Evolutionary conservation across 768 basidiomycete genomes (phyloP), one percentile per base, ranked within the genome.

Genomic region (Megacollybia marginata): DNA sequence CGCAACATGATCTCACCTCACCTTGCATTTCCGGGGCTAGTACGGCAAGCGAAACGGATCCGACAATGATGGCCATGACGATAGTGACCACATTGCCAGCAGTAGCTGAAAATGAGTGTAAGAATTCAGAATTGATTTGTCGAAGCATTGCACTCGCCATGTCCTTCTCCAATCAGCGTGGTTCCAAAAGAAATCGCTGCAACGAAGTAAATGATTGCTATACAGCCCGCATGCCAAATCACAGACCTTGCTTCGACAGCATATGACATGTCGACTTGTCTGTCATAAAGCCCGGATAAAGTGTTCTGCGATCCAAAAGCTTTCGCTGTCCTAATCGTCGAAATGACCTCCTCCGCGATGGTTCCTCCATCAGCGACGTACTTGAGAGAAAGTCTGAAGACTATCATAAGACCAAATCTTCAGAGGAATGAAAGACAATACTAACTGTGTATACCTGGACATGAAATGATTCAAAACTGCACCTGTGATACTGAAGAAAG

Each of bases 291-390:
- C 4, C 56, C 54, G 2, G 79, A 58, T 42, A 98, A 71, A 33
- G 73, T 74, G 5, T 61, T 68, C 65, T 92, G 88, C 0, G 83
- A 85, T 40, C 91, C 91, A 57, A 98, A 98, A 0, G 94, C 93
- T 52, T 95, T 89, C 2, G 89, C 82, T 1, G 91, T 94, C 16
- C 93, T 83, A 51, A 97, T 71, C 40, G 88, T 87, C 0, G 89
- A 86, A 52, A 98, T 88, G 56, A 92, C 92, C 65, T 96, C 94
- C 65, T 98, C 94, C 0, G 92, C 93, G 12, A 96, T 61, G 9
- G 79, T 83, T 31, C 92, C 92, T 16, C 83, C 83, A 10, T 82
- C 78, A 2, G 91, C 91, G 19, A 92, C 76, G 48, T 85, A 72
- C 49, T 85, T 78, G 48, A 94, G 75, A 31, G 89, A 81, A 13